Conservation (phyloP, 768 basidiomycete species). For the Naematelia aurantialba region DNA sequence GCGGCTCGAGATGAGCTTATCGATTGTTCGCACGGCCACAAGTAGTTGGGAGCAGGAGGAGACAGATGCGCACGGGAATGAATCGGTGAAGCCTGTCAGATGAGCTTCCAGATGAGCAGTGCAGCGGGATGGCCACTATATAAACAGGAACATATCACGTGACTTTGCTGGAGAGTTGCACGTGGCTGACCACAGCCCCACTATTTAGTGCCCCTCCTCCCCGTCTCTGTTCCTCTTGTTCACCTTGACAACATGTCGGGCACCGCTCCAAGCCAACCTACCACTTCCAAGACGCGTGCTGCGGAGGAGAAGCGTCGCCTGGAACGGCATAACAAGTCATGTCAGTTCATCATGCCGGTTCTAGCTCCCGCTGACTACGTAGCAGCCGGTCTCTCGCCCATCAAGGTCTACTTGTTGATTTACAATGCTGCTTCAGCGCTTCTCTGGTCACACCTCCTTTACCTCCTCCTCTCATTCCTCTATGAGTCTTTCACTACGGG, state of each 20-base stretch:
- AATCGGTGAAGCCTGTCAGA: too few relatives aligned
- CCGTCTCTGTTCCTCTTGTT: too few relatives aligned
- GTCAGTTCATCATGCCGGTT: neutral
- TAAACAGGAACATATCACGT: too few relatives aligned
- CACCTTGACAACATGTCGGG: neutral
- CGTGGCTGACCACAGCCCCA: too few relatives aligned
- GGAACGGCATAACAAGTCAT: neutral
- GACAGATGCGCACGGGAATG: too few relatives aligned
- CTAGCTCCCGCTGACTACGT: neutral
- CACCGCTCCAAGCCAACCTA: neutral
- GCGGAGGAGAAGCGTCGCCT: conserved; percentile 3
- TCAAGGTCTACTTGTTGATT: conserved; percentile 61
- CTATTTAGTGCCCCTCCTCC: too few relatives aligned
- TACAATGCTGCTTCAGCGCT: conserved; percentile 75
- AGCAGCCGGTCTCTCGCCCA: conserved; percentile 22
- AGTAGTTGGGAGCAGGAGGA: too few relatives aligned
- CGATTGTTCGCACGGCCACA: too few relatives aligned
- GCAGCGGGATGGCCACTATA: too few relatives aligned
- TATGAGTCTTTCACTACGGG: conserved; percentile 39
- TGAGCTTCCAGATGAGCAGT: too few relatives aligned
- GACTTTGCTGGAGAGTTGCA: too few relatives aligned
- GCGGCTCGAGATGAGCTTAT: too few relatives aligned
- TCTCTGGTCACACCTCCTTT: conserved; percentile 72
- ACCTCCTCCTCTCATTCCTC: conserved; percentile 54
- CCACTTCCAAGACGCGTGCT: neutral